These are phyloP conservation scores for Eimeria falciformis DNA, from an alignment of 169 alveolate genomes.

Conservation along the genomic window DNA sequence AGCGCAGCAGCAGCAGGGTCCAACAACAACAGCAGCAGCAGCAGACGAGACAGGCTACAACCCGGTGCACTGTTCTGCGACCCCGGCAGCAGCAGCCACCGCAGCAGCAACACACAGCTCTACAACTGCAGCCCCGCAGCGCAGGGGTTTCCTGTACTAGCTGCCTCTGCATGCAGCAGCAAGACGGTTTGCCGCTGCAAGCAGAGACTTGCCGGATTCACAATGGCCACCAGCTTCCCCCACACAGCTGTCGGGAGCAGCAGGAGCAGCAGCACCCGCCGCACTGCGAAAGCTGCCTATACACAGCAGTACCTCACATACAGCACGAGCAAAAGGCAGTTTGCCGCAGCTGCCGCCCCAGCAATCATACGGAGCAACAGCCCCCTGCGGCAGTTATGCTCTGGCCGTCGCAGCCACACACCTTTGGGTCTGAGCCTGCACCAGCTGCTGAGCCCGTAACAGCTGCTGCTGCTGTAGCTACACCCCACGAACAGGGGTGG, in stretches of 20 bases:
- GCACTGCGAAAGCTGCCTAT: background rate
- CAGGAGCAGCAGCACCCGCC: background rate
- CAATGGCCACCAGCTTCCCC: background rate
- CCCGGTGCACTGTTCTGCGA: background rate
- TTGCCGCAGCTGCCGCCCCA: slow-evolving; percentile 1
- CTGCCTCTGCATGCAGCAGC: slow-evolving; percentile 50
- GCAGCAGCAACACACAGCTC: slow-evolving; percentile 12
- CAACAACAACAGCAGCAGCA: slow-evolving; percentile 1
- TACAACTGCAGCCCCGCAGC: background rate
- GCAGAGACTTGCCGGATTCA: slow-evolving; percentile 9
- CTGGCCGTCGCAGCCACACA: slow-evolving; percentile 23
- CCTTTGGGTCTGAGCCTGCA: background rate
- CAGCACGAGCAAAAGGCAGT: slow-evolving; percentile 30
- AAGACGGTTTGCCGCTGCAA: background rate
- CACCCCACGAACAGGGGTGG: background rate
- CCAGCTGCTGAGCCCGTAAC: background rate
- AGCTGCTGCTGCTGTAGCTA: slow-evolving; percentile 43
- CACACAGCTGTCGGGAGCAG: slow-evolving; percentile 12
- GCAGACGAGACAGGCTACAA: background rate
- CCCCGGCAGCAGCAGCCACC: slow-evolving; percentile 13
- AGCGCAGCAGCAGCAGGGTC: background rate
- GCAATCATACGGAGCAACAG: background rate
- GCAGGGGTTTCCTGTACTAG: slow-evolving; percentile 15
- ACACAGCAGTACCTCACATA: background rate
- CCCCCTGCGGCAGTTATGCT: background rate